These are phyloP conservation scores for Candida tibetensis DNA, from an alignment of 805 yeast species.

Conservation along the genomic window DNA sequence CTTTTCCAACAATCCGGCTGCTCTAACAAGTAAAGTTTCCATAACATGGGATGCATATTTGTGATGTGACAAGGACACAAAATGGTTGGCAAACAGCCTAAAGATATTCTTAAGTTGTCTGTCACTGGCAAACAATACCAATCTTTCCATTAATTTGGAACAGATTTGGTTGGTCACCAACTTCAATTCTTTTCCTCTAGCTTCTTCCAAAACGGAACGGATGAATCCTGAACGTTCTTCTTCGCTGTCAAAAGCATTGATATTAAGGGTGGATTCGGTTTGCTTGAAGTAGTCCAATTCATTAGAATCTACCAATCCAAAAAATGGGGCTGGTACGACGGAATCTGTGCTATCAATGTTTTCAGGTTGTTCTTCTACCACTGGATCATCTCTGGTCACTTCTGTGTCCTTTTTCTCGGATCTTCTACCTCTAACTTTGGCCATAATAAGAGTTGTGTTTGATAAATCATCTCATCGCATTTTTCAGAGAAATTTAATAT, in stretches of 20 bases:
- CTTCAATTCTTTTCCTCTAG: conserved; percentile 85
- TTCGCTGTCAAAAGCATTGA: conserved; percentile 68
- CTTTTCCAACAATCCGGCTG: conserved; percentile 71
- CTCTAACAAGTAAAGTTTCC: conserved; percentile 76
- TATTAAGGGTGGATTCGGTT: conserved; percentile 82
- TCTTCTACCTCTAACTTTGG: conserved; percentile 44
- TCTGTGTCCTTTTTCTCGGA: conserved; percentile 30
- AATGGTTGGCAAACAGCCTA: conserved; percentile 68
- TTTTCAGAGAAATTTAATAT: background rate
- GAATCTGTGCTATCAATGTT: conserved; percentile 11
- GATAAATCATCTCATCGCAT: background rate
- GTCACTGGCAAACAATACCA: conserved; percentile 64
- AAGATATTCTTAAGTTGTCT: conserved; percentile 64
- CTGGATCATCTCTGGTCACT: conserved; percentile 2
- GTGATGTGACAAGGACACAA: conserved; percentile 74
- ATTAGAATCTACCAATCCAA: conserved; percentile 78
- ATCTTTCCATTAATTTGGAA: conserved; percentile 86
- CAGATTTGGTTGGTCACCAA: conserved; percentile 92
- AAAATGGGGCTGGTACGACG: conserved; percentile 53
- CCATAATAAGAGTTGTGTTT: conserved; percentile 1
- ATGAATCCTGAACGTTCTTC: conserved; percentile 77
- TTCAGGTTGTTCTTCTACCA: conserved; percentile 9
- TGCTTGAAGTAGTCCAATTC: conserved; percentile 91
- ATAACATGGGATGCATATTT: conserved; percentile 92
- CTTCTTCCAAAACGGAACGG: conserved; percentile 76